Percentiles rank a stretch among this genome's conserved stretches.
These are phyloP conservation scores for Colletotrichum gigasporum DNA, from an alignment of 2,329 filamentous ascomycete genomes.

Conservation along the genomic window DNA sequence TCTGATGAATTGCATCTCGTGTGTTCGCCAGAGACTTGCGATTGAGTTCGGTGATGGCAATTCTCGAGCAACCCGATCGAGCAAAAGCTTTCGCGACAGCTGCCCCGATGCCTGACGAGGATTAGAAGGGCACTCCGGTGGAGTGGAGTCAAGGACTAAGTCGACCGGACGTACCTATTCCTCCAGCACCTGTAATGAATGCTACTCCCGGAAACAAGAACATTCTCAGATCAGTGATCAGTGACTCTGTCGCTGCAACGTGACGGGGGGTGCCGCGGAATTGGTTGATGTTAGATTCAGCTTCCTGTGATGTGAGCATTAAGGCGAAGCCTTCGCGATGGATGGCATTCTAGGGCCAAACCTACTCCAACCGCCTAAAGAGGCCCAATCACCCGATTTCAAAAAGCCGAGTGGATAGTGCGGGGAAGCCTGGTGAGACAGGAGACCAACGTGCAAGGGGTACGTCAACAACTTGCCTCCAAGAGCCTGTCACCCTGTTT, in stretches of 20 bases:
- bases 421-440: constrained; percentile 19
- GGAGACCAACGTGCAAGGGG: constrained; percentile 10
- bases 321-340: no score
- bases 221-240: neutral
- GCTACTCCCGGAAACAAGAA: constrained; percentile 53
- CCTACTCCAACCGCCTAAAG: neutral
- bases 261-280: no score
- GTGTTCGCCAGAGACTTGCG: constrained; percentile 48
- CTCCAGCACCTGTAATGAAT: constrained; percentile 57
- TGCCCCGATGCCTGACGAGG: constrained; percentile 60
- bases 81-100: constrained; percentile 62
- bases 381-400: neutral
- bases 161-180: constrained; percentile 46
- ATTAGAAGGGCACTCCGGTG: no score
- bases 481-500: no score
- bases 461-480: neutral
- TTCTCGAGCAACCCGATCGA: constrained; percentile 56
- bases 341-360: no score
- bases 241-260: no score
- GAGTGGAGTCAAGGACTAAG: neutral
- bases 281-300: no score
- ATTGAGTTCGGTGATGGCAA: constrained; percentile 65
- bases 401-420: constrained; percentile 19
- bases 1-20: constrained; percentile 40
- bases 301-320: no score